Base-by-base conservation (phyloP, 495 filamentous ascomycete genomes). In the Aspergillus ellipticus region DNA sequence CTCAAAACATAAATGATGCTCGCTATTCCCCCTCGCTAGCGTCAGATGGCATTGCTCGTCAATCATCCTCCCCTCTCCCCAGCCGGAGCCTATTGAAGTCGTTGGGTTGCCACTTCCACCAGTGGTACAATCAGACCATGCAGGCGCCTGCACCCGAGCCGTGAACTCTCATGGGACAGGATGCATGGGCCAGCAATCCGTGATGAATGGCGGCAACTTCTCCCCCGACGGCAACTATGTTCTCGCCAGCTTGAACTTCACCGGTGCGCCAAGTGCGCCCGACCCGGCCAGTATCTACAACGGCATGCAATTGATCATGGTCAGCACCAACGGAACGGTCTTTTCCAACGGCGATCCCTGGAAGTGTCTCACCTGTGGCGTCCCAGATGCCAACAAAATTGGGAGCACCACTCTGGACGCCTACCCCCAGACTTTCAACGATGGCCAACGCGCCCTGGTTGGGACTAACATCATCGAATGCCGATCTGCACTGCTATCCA, bases 281-380 rank as follows among this genome's bases (percentile, higher is more conserved):
- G 31, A 58, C 29, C 45, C 56, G 1, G 54, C 42, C 20, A 66
- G 56, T 35, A 60, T 64, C 50, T 66, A 61, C 50, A 54, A 49
- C 24, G 64, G 61, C n/a, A 42, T 48, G 13, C 64, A 65, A 16
- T 20, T 65, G n/a, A 54, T 62, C 31, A 37, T 65, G 1, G 49
- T 65, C 28, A 61, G 59, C 45, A 42, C 58, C 1, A 53, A 65
- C 41, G 56, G 54, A 1, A 59, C 55, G 5, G 49, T 39, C 1
- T 65, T 65, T 15, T 15, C 58, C 7, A 65, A 53, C 17, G 62
- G 58, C 0, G 62, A 65, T 20, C 53, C 56, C 0, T 65, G 62
- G 62, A 65, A 65, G 22, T 65, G 62, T 39, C 13, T 65, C 7
- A 65, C 51, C 49, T 66, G 64, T 33, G 64, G 60, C 20, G 58